Percentiles rank a stretch among this genome's conserved stretches.
Evolutionary conservation across 2,329 filamentous ascomycete genomes (phyloP).

Genomic region (Epichloe coenophiala): DNA sequence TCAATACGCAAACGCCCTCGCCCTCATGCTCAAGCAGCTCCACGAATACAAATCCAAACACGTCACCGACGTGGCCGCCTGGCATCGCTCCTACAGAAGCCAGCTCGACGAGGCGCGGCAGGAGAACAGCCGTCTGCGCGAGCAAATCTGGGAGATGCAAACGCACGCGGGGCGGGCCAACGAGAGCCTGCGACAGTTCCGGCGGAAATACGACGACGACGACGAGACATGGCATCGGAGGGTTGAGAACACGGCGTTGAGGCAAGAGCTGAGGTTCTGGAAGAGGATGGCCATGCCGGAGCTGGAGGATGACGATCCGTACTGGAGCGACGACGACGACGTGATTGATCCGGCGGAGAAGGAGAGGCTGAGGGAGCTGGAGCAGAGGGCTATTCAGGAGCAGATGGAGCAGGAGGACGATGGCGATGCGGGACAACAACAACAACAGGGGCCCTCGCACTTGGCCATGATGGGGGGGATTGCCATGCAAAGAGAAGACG

Average conservation of each 20-base stretch:
- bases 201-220: slow-evolving; percentile 42
- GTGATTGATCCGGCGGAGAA: slow-evolving; percentile 49
- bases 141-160: slow-evolving; percentile 56
- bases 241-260: slow-evolving; percentile 36
- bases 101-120: slow-evolving; percentile 52
- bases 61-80: slow-evolving; percentile 45
- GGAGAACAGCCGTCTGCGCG: slow-evolving; percentile 48
- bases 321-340: slow-evolving; percentile 53
- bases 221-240: slow-evolving; percentile 37
- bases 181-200: slow-evolving; percentile 41
- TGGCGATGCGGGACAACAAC: slow-evolving; percentile 12
- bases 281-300: slow-evolving; percentile 52
- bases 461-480: slow-evolving; percentile 23
- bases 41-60: slow-evolving; percentile 53
- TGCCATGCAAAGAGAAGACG: slow-evolving; percentile 25
- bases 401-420: slow-evolving; percentile 23
- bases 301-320: slow-evolving; percentile 44
- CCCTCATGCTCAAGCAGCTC: slow-evolving; percentile 47
- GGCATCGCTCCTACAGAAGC: slow-evolving; percentile 52
- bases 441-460: slow-evolving; percentile 3
- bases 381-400: slow-evolving; percentile 29
- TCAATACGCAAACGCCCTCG: slow-evolving; percentile 44
- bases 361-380: slow-evolving; percentile 36
- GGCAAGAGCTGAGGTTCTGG: slow-evolving; percentile 52
- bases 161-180: slow-evolving; percentile 45